Evolutionary conservation across 805 yeast species (phyloP), one percentile per base, ranked within the genome.

Genomic region (Saturnispora saitoi): DNA sequence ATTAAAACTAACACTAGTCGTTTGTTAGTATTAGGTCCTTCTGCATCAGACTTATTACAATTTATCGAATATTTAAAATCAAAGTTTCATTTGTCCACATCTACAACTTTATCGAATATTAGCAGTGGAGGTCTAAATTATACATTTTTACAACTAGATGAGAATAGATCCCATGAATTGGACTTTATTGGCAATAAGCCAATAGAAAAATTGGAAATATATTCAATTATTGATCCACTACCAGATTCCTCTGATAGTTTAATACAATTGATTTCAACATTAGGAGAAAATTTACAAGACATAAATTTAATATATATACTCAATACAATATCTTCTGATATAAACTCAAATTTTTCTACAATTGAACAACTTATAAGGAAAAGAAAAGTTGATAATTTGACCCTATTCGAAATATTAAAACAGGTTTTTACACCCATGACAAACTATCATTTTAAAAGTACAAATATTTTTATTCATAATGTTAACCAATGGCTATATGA

Each of bases 401-500:
- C 15, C 10, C 10, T 43, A 34, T 32, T 32, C 9, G n/a, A 9
- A 14, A 14, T 34, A 11, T 15, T 43, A 29, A 34, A 43, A 28
- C 6, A 24, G 5, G 20, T 17, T n/a, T 36, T 36, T n/a, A 19
- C 7, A 6, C 32, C 47, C 9, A 36, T 30, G 6, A 28, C 42
- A 22, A 14, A 29, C 8, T 22, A 14, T 43, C 38, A 9, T 29
- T 51, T 50, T 47, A 48, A 46, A 19, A 46, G 52, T 5, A 15
- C 39, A 5, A 31, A 40, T 8, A 12, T 57, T 17, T 28, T 54
- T 3, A 19, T 51, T 3, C 12, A 36, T 19, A 51, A 55, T 32
- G 39, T 50, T 2, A 42, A 57, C 2, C 14, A 42, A 8, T 48
- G 54, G 43, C 42, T 47, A 9, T 62, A 59, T 48, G 53, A 52